Evolutionary conservation across 2,329 filamentous ascomycete species (phyloP), one percentile per base, ranked within the genome.

Genomic region (Ceratocystis cubensis): DNA sequence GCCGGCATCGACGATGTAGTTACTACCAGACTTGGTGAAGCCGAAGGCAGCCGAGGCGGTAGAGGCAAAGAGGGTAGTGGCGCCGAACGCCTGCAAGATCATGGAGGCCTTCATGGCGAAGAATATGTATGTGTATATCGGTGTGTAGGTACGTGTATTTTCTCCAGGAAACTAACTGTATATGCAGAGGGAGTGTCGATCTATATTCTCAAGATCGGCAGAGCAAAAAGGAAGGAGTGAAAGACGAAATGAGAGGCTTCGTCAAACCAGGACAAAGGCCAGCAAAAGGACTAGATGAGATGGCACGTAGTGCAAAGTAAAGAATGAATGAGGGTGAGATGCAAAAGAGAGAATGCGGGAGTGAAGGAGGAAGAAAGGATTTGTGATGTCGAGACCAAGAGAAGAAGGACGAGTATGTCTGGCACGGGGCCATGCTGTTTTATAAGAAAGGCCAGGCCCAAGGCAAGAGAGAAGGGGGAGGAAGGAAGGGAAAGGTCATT

Each of bases 1-100:
- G 50, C 77, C 79, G 63, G 80, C 76, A 71, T 82, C 78, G 66
- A 82, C 74, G 63, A 80, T 72, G 67, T 78, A 80, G 69, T 75
- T 77, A 67, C 70, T 72, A 46, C 74, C 74, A 2, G 75, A 75
- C 7, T 74, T 73, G 6, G 76, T 78, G 64, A 76, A 75, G 33
- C 77, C 78, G 65, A 80, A 78, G 53, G 77, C 78, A 67, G 75
- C 75, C 62, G 76, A 70, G 61, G 72, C 74, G 37, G 73, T 71
- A 15, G 71, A 71, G 61, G 70, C 70, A 65, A 73, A 63, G 8
- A 68, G 53, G 15, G 61, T 25, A 17, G 59, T 44, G 61, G 67
- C 64, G 28, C 22, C 46, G 3, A 68, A 57, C 41, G 64, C 64
- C 56, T 66, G 44, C 3, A 68, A 30, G 41, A 57, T 45, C 45